Base-by-base conservation (phyloP, 441 rosid species). In the Corymbia citriodora region DNA sequence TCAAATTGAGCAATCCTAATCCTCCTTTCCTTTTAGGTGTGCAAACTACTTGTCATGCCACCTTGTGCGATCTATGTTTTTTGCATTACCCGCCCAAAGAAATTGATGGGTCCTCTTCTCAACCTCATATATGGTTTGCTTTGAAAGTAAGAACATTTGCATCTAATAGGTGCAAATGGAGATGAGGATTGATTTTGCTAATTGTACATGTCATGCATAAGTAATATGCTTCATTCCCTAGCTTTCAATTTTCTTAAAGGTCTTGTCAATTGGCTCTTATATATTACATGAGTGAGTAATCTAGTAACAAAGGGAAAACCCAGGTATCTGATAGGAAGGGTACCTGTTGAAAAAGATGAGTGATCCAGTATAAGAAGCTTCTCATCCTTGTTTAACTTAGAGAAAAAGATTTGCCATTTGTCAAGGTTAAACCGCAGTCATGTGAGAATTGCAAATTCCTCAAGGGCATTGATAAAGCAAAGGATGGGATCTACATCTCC, bases 131-230 rank as follows among this genome's bases (percentile, higher is more conserved):
- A 59, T 25, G n/a, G 7, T 59, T 59, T 59, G 65, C 65, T 29
- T 59, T 59, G 65, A n/a, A 25, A 59, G 65, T 10, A 59, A 59
- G 65, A 59, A 59, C 65, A 59, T 59, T 59, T 59, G 65, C n/a
- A 59, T 59, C n/a, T 29, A 59, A 25, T 6, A 2, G 27, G n/a
- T 59, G 14, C n/a, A 59, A 25, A 59, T 25, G 65, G 65, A 59
- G 65, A 25, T 5, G 65, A 59, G 10, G 65, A 25, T n/a, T 59
- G 1, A 25, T 59, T 59, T 59, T 59, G 65, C 7, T 59, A 59
- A 25, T 14, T 25, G 1, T 2, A 25, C 3, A 59, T 0, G 7
- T 14, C 65, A 7, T 0, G 3, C 68, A 61, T 27, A 25, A 61
- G 7, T 61, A n/a, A 61, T 25, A 61, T 27, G 0, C 68, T 61